Base-by-base conservation (phyloP, 768 basidiomycete species). In the Tubosaeta brunneosetosa region DNA sequence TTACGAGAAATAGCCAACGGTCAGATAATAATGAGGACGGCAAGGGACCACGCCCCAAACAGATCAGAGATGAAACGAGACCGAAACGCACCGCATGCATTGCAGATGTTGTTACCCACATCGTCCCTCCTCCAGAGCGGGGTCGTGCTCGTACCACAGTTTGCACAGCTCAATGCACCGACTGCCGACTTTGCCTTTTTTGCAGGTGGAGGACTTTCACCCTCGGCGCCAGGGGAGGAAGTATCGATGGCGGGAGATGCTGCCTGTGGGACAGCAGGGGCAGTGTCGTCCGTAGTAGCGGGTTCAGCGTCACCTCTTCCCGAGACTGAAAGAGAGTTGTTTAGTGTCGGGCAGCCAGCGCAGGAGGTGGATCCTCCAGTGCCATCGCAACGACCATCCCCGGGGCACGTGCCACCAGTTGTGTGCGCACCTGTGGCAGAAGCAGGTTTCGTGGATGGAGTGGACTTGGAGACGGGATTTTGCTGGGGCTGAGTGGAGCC, bases 351-450 rank as follows among this genome's bases (percentile, higher is more conserved):
- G 69, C 97, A 99, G 42, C 97, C 97, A 58, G 86, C 82, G 70
- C 97, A 99, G 56, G 91, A 86, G 54, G 83, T 83, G 58, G 92
- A 85, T 49, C 97, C 97, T 62, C 97, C 97, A 12, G 91, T 94
- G 59, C 97, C 97, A 72, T 99, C 92, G 73, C 97, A 99, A 60
- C 91, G 82, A 32, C 97, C 97, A 73, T 97, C 97, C 52, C 97
- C 97, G 4, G 97, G 97, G 71, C 97, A 99, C n/a, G 94, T 94
- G 56, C 88, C 87, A 31, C 61, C 54, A 64, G 56, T 63, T 61
- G 57, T 50, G 60, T 61, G 71, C 59, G 65, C 66, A 58, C 73
- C 66, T 59, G 66, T 61, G 49, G 55, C 55, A 46, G 63, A 55
- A 65, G 44, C 48, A 53, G 66, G 62, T 48, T 66, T 69, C 14